Base-by-base conservation (phyloP, 2,329 filamentous ascomycete species). In the Aspergillus candidus region DNA sequence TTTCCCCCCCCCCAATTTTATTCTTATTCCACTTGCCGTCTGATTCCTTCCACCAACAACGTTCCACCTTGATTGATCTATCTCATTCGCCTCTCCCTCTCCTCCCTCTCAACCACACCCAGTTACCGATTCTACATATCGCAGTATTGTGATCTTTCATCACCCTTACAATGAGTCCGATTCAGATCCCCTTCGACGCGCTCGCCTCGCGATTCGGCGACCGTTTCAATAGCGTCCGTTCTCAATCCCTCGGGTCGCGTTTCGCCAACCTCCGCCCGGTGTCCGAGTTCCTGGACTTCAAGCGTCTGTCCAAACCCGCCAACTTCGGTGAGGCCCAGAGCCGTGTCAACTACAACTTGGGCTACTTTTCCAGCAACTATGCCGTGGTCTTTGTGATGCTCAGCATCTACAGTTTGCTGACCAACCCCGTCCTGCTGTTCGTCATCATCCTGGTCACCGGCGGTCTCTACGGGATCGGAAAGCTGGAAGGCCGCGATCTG, bases 341-440 rank as follows among this genome's bases (percentile, higher is more conserved):
- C 58, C 83, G 91, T 54, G 83, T 95, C 73, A 94, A 94, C 77
- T 96, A 96, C 83, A 98, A 98, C 71, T 74, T 98, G 54, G 82
- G 86, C 67, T 86, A 97, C 75, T 98, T 94, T 77, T 94, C 89
- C 51, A 96, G 88, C 84, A 98, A 98, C 76, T 98, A 98, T 79
- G 85, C 86, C 56, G 84, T 86, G 52, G 80, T 97, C 58, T 95
- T 97, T 66, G 76, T 86, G 59, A 94, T 98, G 84, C 84, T 98
- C 63, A 88, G 86, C 75, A 84, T 98, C 72, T 98, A 98, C 77
- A 87, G 87, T 61, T 73, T 98, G 61, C 78, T 98, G 61, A 93
- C 88, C 58, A 97, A 96, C 72, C 76, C 81, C 61, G 71, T 83
- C 36, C 78, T 98, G 41, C 81, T 96, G 49, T 96, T 97, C 66